Base-by-base conservation (phyloP, 495 filamentous ascomycete species). In the Penicillium arizonense region DNA sequence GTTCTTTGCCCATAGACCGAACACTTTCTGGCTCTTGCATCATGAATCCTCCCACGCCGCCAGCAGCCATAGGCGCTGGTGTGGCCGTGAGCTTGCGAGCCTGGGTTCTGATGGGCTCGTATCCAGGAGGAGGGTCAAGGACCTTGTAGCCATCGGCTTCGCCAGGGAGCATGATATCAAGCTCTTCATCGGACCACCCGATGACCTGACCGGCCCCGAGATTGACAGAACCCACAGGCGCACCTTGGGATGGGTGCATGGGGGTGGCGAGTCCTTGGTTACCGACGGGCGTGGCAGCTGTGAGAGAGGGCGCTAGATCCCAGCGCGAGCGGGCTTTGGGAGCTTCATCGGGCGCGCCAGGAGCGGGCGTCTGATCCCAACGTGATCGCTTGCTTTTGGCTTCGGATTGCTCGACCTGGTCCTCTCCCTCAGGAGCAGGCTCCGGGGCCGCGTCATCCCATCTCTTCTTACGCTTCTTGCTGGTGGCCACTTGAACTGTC, bases 21-120 rank as follows among this genome's bases (percentile, higher is more conserved):
- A 82, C 83, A 62, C 83, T 91, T 55, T 93, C 91, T 2, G 92
- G 87, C 60, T 97, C 91, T 67, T 97, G 95, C 87, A 96, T 95
- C 89, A 96, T 96, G 76, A 97, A 97, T 4, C 93, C 94, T 52
- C 85, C 86, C 55, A 85, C 78, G 14, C 82, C 81, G 47, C 81
- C 79, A 5, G 82, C 77, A 37, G 82, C 77, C 36, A 85, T 69
- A 10, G 84, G 79, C 35, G 83, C 80, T 32, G 90, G 90, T 5
- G 90, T 87, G n/a, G 84, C 79, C 72, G 86, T 85, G 50, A 91
- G 70, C 64, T 90, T 92, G 55, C 89, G 84, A 3, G 89, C 80
- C 28, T 88, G 84, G 10, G 84, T 85, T 51, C 87, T 81, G 18
- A 90, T 83, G n/a, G 90, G 90, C 38, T 87, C 89, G 69, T 96